Evolutionary conservation across 2,329 filamentous ascomycete genomes (phyloP).

Genomic region (Botrytis aclada): DNA sequence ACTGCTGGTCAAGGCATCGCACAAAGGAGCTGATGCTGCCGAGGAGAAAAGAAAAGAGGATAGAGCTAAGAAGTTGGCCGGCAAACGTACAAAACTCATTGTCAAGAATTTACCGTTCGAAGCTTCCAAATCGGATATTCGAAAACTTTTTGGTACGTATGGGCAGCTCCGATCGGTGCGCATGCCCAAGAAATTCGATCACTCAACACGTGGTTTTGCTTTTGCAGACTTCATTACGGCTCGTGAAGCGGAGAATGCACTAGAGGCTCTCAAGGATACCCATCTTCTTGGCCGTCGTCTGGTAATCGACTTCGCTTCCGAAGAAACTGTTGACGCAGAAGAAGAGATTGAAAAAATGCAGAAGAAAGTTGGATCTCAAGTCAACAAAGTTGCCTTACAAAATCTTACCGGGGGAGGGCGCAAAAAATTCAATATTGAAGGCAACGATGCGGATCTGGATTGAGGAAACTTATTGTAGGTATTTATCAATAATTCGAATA

Average conservation of each 20-base stretch:
- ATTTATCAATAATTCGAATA: constrained; percentile 29
- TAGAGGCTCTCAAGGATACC: constrained; percentile 87
- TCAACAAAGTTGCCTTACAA: constrained; percentile 86
- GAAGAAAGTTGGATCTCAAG: constrained; percentile 87
- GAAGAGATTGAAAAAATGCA: constrained; percentile 97
- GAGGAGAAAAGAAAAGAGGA: constrained; percentile 84
- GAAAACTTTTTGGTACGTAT: constrained; percentile 81
- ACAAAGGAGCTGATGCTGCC: constrained; percentile 82
- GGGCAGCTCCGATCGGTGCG: constrained; percentile 90
- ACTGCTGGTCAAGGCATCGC: constrained; percentile 79
- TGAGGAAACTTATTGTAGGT: constrained; percentile 25
- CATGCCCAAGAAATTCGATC: constrained; percentile 92
- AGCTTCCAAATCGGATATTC: constrained; percentile 87
- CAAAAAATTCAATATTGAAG: constrained; percentile 83
- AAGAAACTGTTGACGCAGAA: constrained; percentile 86
- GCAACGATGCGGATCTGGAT: constrained; percentile 57
- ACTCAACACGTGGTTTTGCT: constrained; percentile 84
- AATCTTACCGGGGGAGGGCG: constrained; percentile 79
- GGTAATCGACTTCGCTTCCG: constrained; percentile 87
- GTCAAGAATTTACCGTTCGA: constrained; percentile 99
- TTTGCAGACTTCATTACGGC: constrained; percentile 95
- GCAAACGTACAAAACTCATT: constrained; percentile 83
- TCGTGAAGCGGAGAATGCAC: constrained; percentile 84
- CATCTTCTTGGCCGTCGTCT: constrained; percentile 87
- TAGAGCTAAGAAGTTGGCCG: constrained; percentile 73